Conservation (phyloP, 352 stramenopile genomes). For the Blastocystis sp. region DNA sequence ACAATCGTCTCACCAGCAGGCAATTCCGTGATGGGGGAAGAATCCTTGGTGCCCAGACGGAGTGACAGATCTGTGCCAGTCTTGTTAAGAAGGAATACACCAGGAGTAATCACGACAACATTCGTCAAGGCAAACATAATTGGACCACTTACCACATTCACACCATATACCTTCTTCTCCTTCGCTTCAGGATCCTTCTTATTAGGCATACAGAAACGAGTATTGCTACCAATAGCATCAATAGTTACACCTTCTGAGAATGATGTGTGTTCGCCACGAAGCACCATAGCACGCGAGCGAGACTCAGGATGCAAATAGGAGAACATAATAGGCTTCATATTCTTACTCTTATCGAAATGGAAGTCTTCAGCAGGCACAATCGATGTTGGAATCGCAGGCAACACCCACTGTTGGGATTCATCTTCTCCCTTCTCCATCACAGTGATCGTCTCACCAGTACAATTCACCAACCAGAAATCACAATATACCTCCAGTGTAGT, state of each 20-base stretch:
- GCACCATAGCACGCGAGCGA: constrained; percentile 14
- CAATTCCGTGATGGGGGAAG: not conserved
- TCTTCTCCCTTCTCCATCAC: constrained; percentile 22
- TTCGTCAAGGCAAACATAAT: constrained; percentile 17
- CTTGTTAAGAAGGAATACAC: constrained; percentile 33
- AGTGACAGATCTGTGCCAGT: not conserved
- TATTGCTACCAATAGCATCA: constrained; percentile 7
- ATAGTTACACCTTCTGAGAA: constrained; percentile 36
- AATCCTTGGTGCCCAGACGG: constrained; percentile 38
- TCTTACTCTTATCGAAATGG: not conserved
- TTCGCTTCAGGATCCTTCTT: constrained; percentile 14
- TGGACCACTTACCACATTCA: constrained; percentile 29
- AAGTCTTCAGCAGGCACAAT: not conserved
- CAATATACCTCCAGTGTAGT: constrained; percentile 39
- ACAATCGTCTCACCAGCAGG: constrained; percentile 10
- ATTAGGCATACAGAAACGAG: constrained; percentile 40
- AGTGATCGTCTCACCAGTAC: constrained; percentile 33
- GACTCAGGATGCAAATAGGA: constrained; percentile 14
- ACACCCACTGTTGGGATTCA: not conserved
- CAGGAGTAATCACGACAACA: constrained; percentile 31
- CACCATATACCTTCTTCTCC: constrained; percentile 24
- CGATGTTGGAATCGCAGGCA: not conserved
- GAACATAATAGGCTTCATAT: constrained; percentile 30
- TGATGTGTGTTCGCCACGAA: not conserved
- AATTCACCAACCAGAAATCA: constrained; percentile 54